These are phyloP conservation scores for Parasarocladium wereldwijsianum DNA, from an alignment of 2,329 filamentous ascomycete species.

Conservation along the genomic window DNA sequence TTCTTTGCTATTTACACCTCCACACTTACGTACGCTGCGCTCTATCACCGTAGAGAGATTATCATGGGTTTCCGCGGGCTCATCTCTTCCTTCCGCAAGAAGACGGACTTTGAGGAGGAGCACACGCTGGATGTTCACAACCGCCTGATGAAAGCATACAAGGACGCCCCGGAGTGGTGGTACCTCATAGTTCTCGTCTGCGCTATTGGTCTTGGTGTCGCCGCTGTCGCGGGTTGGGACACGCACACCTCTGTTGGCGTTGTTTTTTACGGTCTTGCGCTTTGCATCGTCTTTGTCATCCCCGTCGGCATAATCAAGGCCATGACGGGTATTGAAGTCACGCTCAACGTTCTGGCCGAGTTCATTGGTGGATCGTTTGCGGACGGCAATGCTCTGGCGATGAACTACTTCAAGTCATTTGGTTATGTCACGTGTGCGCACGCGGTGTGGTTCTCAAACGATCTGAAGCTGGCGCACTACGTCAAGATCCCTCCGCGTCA, in stretches of 20 bases:
- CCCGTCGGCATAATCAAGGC: constrained; percentile 37
- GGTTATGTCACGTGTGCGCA: constrained; percentile 34
- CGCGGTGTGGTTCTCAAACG: constrained; percentile 34
- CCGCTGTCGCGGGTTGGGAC: constrained; percentile 30
- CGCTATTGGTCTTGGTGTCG: constrained; percentile 30
- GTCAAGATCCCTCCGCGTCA: constrained; percentile 47
- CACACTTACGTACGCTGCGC: constrained; percentile 31
- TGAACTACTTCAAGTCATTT: constrained; percentile 41
- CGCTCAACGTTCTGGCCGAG: constrained; percentile 36
- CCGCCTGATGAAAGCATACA: constrained; percentile 30
- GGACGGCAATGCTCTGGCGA: constrained; percentile 33
- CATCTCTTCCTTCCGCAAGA: constrained; percentile 27
- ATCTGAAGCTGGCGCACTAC: constrained; percentile 36
- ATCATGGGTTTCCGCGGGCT: constrained; percentile 31
- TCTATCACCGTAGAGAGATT: constrained; percentile 39
- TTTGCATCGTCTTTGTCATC: constrained; percentile 35
- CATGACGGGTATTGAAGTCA: constrained; percentile 37
- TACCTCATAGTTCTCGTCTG: constrained; percentile 26
- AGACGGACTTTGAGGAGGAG: constrained; percentile 16
- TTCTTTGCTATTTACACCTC: constrained; percentile 41
- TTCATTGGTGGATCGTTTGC: constrained; percentile 37
- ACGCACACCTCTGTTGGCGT: constrained; percentile 36
- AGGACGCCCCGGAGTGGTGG: constrained; percentile 40
- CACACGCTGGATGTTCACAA: constrained; percentile 31
- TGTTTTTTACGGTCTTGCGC: constrained; percentile 33